Base-by-base conservation (phyloP, 306 rosid species). In the Rosa persica region DNA sequence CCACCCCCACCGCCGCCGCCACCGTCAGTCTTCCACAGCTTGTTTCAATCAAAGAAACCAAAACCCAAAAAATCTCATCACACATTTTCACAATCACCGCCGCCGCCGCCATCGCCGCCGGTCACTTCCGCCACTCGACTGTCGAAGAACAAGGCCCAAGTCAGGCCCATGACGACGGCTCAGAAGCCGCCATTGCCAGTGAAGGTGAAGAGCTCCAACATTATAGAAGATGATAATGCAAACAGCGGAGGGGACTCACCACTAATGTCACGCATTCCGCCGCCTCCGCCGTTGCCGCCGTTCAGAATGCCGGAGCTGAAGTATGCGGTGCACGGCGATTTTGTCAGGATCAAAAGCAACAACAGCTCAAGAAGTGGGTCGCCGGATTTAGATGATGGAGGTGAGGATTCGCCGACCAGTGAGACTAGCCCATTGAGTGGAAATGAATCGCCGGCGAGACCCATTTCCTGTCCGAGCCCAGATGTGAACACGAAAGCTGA, bases 401-500 rank as follows among this genome's bases (percentile, higher is more conserved):
- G 73, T 39, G 85, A 84, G 73, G 92, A 80, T 20, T 78, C 89
- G 3, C 82, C 90, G 30, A 82, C 39, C 1, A 64, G 3, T 73
- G 68, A 73, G 57, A 76, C n/a, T 75, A 80, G 60, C 34, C 57
- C 62, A 10, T 8, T 47, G 64, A 78, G 72, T 8, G 88, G 70
- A 77, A 65, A 65, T 6, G 88, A 84, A 62, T 30, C 90, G 0
- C 67, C 86, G 25, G 66, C 42, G 20, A 27, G 22, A 60, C 66
- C 80, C 5, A 74, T 81, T 83, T 87, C 81, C 83, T 92, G 94
- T 83, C 82, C 87, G 25, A 92, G 88, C 78, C 97, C 98, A 4
- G 93, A 89, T 68, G 92, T 94, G 44, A 85, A 94, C 83, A 88
- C 86, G 72, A 91, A 94, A 82, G 97, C 98, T 79, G 90, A 82